Conservation (phyloP, 2,329 filamentous ascomycete genomes). For the Triangularia setosa region DNA sequence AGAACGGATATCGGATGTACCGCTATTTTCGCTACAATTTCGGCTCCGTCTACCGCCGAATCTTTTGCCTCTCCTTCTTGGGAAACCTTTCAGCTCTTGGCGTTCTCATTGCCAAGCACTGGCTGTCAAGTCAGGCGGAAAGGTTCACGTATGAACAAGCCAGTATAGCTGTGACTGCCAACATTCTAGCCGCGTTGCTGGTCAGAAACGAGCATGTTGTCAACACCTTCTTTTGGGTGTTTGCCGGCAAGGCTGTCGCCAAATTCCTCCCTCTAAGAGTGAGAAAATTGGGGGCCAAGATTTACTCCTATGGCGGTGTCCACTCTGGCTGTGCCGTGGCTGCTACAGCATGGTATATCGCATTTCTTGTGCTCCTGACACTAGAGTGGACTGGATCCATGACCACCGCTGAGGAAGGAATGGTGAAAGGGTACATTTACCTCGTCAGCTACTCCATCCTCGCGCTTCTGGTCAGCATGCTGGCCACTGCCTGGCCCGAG, state of each 20-base stretch:
- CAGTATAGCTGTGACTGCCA: slow-evolving; percentile 31
- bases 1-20: slow-evolving; percentile 25
- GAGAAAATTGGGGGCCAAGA: slow-evolving; percentile 45
- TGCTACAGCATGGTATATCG: slow-evolving; percentile 44
- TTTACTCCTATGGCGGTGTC: slow-evolving; percentile 51
- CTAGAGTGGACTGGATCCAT: slow-evolving; percentile 21
- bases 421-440: slow-evolving; percentile 27
- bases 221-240: slow-evolving; percentile 45
- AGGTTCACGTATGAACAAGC: slow-evolving; percentile 22
- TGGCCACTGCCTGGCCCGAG: slow-evolving; percentile 29
- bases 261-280: slow-evolving; percentile 37
- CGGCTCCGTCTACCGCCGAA: slow-evolving; percentile 36
- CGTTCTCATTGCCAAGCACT: slow-evolving; percentile 15
- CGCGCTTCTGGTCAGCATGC: slow-evolving; percentile 28
- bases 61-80: slow-evolving; percentile 40
- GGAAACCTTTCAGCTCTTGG: slow-evolving; percentile 32
- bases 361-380: slow-evolving; percentile 35
- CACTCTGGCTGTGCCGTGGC: slow-evolving; percentile 51
- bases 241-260: slow-evolving; percentile 31
- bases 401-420: slow-evolving; percentile 12
- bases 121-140: background rate
- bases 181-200: slow-evolving; percentile 43
- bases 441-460: slow-evolving; percentile 31
- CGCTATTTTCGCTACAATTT: slow-evolving; percentile 31
- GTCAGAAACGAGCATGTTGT: slow-evolving; percentile 51